These are phyloP conservation scores for Sphagnum fallax DNA, from an alignment of 228 moss, liverwort and hornwort species.

Conservation along the genomic window DNA sequence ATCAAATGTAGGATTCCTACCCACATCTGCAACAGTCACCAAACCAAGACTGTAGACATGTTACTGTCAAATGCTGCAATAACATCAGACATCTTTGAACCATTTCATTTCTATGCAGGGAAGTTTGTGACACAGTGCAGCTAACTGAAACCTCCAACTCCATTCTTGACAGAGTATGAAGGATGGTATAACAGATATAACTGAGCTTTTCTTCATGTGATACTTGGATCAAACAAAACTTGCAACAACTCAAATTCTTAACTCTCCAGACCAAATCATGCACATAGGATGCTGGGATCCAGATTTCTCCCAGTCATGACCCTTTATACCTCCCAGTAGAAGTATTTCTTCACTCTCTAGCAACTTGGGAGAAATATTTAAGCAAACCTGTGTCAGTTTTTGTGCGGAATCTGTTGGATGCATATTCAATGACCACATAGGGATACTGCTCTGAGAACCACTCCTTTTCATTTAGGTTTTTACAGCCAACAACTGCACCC, in stretches of 20 bases:
- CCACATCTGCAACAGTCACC: constrained; percentile 58
- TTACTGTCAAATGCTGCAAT: neutral
- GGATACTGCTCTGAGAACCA: constrained; percentile 89
- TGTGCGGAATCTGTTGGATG: constrained; percentile 44
- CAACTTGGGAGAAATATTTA: neutral
- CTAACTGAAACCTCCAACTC: neutral
- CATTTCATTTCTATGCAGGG: neutral
- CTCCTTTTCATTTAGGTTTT: constrained; percentile 60
- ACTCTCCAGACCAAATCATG: neutral
- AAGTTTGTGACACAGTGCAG: neutral
- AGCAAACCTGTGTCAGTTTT: constrained; percentile 68
- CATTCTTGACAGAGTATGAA: neutral
- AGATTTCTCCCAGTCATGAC: neutral
- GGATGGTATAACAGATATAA: neutral
- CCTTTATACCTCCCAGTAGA: neutral
- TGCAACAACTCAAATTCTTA: neutral
- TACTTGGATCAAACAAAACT: neutral
- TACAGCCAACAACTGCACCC: constrained; percentile 65
- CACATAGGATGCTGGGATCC: neutral
- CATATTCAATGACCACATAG: constrained; percentile 79
- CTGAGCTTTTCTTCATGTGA: no score
- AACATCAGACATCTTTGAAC: neutral
- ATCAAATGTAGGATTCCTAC: constrained; percentile 74
- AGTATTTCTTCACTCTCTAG: neutral
- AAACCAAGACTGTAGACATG: neutral